Conservation (phyloP, 805 yeast genomes). For the Blastobotrys parvus region DNA sequence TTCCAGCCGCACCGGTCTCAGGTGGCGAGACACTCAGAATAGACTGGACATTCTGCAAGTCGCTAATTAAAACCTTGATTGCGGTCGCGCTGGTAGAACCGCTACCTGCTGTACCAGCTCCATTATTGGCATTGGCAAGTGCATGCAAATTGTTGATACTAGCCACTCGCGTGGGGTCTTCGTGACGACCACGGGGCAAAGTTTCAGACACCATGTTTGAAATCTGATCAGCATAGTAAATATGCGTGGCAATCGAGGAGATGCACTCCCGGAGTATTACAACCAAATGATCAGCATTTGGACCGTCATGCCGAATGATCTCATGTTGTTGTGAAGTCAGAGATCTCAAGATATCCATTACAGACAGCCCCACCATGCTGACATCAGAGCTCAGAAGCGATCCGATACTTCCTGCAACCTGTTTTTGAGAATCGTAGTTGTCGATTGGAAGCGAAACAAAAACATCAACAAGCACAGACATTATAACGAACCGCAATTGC, state of each 20-base stretch:
- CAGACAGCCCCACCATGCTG: constrained; percentile 80
- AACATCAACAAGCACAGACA: constrained; percentile 39
- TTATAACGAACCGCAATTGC: constrained; percentile 60
- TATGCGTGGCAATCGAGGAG: constrained; percentile 63
- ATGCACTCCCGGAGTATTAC: constrained; percentile 36
- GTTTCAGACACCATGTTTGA: constrained; percentile 73
- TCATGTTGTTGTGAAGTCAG: constrained; percentile 25
- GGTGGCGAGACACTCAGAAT: constrained; percentile 10
- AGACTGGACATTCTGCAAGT: constrained; percentile 18
- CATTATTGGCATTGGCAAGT: neutral
- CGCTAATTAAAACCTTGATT: constrained; percentile 12
- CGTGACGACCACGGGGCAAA: constrained; percentile 20
- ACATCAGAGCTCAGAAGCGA: constrained; percentile 63
- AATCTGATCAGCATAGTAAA: constrained; percentile 80
- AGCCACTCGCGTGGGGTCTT: neutral
- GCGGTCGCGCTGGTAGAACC: neutral
- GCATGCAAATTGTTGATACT: neutral
- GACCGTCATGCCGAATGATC: constrained; percentile 3
- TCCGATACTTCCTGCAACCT: constrained; percentile 39
- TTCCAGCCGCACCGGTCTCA: neutral
- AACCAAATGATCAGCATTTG: neutral
- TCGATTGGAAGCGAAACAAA: constrained; percentile 12
- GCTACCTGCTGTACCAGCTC: neutral
- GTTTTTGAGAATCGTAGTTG: constrained; percentile 27
- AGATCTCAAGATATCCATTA: constrained; percentile 63